A percentile compares a stretch with the other conserved stretches of the same genome.
phyloP scores from a whole-genome alignment of 345 rosid species.

The Excoecaria agallocha region DNA sequence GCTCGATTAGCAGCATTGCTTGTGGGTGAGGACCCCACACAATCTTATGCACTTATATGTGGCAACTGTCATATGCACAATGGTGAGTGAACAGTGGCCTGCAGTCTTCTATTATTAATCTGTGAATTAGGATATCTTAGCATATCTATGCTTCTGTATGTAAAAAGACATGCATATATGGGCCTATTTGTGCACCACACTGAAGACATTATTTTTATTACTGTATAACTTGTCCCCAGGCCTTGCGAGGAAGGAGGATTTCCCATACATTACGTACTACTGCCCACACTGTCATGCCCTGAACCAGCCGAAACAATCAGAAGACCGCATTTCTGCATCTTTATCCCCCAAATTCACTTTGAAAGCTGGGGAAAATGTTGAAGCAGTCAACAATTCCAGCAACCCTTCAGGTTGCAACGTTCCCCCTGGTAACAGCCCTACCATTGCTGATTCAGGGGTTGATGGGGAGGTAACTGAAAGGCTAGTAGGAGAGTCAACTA shows the following conservation, averaged over 20 bases:
- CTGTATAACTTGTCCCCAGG: conserved; percentile 38
- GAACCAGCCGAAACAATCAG: conserved; percentile 53
- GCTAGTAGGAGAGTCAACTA: not conserved
- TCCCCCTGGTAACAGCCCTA: not conserved
- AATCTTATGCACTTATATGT: conserved; percentile 90
- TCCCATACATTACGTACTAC: conserved; percentile 67
- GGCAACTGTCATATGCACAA: conserved; percentile 95
- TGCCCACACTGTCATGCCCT: conserved; percentile 89
- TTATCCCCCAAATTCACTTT: conserved; percentile 28
- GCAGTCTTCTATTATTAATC: not conserved
- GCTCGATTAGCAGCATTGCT: conserved; percentile 88
- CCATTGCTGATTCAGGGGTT: conserved; percentile 9
- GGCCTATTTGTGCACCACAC: not conserved
- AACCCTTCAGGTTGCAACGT: not conserved
- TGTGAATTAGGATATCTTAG: not conserved
- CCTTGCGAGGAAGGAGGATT: conserved; percentile 85
- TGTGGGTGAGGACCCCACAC: conserved; percentile 94
- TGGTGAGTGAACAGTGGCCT: conserved; percentile 42
- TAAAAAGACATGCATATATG: not conserved
- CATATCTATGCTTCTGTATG: too few relatives aligned
- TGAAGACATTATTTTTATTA: not conserved
- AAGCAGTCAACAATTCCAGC: conserved; percentile 15
- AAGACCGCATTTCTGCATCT: conserved; percentile 28
- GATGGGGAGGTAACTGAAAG: conserved; percentile 16
- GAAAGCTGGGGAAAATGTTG: conserved; percentile 30